Evolutionary conservation across 1,284 basidiomycete species (phyloP), one percentile per base, ranked within the genome.

Genomic region (Ganoderma multipileum): DNA sequence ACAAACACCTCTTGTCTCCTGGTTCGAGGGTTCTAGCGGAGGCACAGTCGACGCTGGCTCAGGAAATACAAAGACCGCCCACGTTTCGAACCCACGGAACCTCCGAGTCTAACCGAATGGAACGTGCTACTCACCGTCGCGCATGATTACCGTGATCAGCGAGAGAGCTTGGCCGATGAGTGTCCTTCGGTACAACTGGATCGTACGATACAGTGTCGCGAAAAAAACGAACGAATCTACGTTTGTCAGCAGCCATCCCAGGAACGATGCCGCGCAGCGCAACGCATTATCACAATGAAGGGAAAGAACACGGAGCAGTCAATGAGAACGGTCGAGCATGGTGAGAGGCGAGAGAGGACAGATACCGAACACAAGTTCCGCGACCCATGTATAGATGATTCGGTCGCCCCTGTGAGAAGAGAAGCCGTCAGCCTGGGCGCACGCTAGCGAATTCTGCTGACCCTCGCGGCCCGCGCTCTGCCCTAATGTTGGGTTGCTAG

Each of bases 311-410:
- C 11, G 23, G 20, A 61, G 42, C 16, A 33, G 57, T 57, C 50
- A 65, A 63, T 58, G 60, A 41, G 50, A 61, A 57, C 41, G 39
- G 5, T 47, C 33, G 52, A 23, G 42, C 36, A 23, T 44, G 54
- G 44, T 39, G 55, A 47, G 61, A 47, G 39, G n/a, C 47, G 52
- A 18, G 26, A 9, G 28, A 42, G 38, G 30, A 60, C n/a, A 63
- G 65, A 61, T 62, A 77, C 76, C 76, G 63, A 77, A 77, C 16
- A 75, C 71, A 28, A 77, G 74, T 42, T 77, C 76, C 54, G 74
- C 75, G 6, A 76, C 75, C 76, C 76, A 77, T 20, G 76, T 77
- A 54, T 72, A 77, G 41, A 77, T 74, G 36, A 77, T 65, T n/a
- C 76, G 74, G 57, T 75, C 72, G 39, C 73, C 72, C 39, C 71